Evolutionary conservation across 176 grass and related monocot genomes (phyloP), one percentile per base, ranked within the genome.

Genomic region (Tillandsia fasciculata): DNA sequence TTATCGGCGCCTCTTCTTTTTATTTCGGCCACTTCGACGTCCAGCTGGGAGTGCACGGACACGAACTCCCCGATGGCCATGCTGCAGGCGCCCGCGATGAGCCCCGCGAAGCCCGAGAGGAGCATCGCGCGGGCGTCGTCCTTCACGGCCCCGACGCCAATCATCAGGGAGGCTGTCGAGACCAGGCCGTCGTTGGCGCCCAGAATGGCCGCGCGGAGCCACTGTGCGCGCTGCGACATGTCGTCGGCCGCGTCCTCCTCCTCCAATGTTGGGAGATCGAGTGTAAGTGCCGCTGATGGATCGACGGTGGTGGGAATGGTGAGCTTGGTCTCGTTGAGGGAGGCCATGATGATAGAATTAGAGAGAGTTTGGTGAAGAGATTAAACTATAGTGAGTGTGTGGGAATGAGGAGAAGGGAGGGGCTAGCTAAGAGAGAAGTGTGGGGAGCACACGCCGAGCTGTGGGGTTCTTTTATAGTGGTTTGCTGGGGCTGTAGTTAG

Each of bases 131-230:
- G 78, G 28, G 77, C 57, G 22, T 84, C 79, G 3, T 47, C 65
- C 67, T 83, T 83, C 11, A 87, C 90, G 0, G 86, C 86, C 63
- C 83, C 83, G 24, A 90, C 47, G 29, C 83, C 84, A 49, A 90
- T 80, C 78, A 95, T 95, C 50, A 90, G 67, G 57, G 90, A 77
- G 0, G 86, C 61, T 12, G 83, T 87, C 5, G 86, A 87, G 72
- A 89, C 72, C 24, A 90, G 74, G 10, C 90, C 90, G 15, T 95
- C 86, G 59, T 85, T 95, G 29, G 86, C 81, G 12, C 81, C 90
- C 2, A 94, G 80, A n/a, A 94, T 64, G 11, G 83, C 90, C 1
- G 83, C 86, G 42, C 83, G 83, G n/a, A 87, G 87, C 87, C 87
- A 90, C 77, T 90, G 91, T 2, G 74, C 54, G 12, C 68, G 13